phyloP scores from a whole-genome alignment of 1,284 basidiomycete genomes.

The Malassezia psittaci region DNA sequence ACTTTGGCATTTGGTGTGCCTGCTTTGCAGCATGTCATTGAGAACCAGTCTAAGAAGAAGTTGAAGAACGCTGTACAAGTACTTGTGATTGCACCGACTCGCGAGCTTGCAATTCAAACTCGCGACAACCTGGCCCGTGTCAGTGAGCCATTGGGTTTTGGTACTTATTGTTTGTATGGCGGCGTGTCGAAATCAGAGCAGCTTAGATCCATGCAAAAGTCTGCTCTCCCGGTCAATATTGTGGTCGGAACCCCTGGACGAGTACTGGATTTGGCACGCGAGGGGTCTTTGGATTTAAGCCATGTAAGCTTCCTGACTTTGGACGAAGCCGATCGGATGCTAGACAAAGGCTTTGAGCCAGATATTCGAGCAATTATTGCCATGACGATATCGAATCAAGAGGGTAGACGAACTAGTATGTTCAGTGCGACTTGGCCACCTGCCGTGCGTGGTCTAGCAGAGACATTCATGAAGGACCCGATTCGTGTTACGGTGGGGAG shows the following conservation, averaged over 20 bases:
- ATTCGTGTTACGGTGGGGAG: slow-evolving; percentile 87
- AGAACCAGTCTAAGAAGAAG: slow-evolving; percentile 29
- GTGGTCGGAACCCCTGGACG: slow-evolving; percentile 91
- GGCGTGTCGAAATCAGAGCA: slow-evolving; percentile 82
- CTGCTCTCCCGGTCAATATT: slow-evolving; percentile 56
- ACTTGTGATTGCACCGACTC: slow-evolving; percentile 81
- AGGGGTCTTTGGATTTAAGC: slow-evolving; percentile 59
- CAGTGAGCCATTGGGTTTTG: slow-evolving; percentile 66
- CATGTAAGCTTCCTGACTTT: slow-evolving; percentile 83
- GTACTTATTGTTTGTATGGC: slow-evolving; percentile 78
- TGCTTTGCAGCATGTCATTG: slow-evolving; percentile 56
- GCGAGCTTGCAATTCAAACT: slow-evolving; percentile 88
- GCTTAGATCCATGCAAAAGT: slow-evolving; percentile 54
- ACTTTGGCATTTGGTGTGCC: slow-evolving; percentile 93
- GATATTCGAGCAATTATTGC: slow-evolving; percentile 89
- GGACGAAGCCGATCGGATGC: slow-evolving; percentile 96
- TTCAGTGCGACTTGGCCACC: slow-evolving; percentile 97
- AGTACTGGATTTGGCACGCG: slow-evolving; percentile 78
- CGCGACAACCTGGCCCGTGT: slow-evolving; percentile 72
- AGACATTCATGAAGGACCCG: slow-evolving; percentile 75
- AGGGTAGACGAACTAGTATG: slow-evolving; percentile 50
- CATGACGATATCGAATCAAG: slow-evolving; percentile 55
- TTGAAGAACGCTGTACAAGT: slow-evolving; percentile 56
- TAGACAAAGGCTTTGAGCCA: slow-evolving; percentile 97
- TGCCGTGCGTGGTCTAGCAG: slow-evolving; percentile 82